Evolutionary conservation across 2,329 filamentous ascomycete genomes (phyloP).

Genomic region (Neopestalotiopsis sp.): DNA sequence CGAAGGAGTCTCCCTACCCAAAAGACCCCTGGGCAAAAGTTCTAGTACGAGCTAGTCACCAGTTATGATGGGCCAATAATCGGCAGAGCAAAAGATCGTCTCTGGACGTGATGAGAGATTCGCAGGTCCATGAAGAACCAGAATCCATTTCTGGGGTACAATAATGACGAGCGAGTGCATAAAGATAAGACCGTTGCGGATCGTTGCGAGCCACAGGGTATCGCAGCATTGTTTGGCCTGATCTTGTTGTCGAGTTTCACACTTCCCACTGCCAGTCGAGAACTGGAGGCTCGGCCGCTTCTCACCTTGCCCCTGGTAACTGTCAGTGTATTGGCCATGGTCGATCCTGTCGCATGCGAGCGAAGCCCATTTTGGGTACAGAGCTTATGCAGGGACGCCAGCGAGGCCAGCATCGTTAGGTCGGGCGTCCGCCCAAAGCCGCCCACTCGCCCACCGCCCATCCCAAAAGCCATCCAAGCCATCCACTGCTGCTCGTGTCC

Average conservation of each 20-base stretch:
- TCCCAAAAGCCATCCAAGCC: not conserved
- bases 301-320: constrained; percentile 3
- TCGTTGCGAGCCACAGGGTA: not conserved
- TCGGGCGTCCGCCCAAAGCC: not conserved
- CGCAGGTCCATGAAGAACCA: not conserved
- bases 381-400: not conserved
- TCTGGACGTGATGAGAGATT: not conserved
- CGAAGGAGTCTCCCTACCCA: not conserved
- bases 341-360: constrained; percentile 13
- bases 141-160: not conserved
- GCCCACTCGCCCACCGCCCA: not conserved
- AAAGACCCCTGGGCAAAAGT: not conserved
- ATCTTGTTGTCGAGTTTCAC: constrained; percentile 7
- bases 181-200: not conserved
- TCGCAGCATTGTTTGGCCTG: constrained; percentile 11
- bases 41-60: not conserved
- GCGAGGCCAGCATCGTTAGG: not conserved
- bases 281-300: not conserved
- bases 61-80: not conserved
- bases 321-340: constrained; percentile 12
- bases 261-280: not conserved
- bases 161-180: not conserved
- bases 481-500: not conserved
- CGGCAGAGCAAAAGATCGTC: not conserved
- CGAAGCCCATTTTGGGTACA: not conserved